Evolutionary conservation across 1,284 basidiomycete genomes (phyloP).

Genomic region (Ganoderma lucidum): DNA sequence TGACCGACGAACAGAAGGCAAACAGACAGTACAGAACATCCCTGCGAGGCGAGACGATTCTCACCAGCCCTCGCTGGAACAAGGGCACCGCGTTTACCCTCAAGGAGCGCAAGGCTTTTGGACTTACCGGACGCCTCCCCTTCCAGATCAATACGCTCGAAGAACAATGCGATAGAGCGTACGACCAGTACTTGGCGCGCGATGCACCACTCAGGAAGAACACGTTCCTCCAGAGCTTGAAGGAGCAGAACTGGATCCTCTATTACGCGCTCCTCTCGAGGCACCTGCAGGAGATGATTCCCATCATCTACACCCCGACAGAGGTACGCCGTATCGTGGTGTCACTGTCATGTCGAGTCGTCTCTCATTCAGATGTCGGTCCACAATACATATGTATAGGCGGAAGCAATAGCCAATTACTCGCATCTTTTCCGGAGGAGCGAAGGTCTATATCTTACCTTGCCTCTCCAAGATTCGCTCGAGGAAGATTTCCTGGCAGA

Average conservation of each 20-base stretch:
- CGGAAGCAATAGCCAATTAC: constrained; percentile 82
- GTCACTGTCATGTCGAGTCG: not conserved
- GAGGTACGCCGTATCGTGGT: constrained; percentile 49
- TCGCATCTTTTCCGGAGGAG: constrained; percentile 84
- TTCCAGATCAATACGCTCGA: constrained; percentile 79
- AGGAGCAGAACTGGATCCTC: constrained; percentile 79
- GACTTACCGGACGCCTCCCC: constrained; percentile 82
- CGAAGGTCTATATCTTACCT: constrained; percentile 74
- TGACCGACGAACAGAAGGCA: constrained; percentile 19
- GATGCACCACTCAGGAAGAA: constrained; percentile 69
- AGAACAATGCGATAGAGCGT: constrained; percentile 77
- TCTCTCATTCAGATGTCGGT: not conserved
- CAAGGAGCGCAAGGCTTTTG: constrained; percentile 73
- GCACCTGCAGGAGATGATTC: constrained; percentile 77
- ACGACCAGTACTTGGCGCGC: constrained; percentile 63
- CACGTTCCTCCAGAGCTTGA: constrained; percentile 74
- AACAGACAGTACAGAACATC: constrained; percentile 52
- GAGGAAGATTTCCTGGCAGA: constrained; percentile 78
- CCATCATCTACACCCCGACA: constrained; percentile 79
- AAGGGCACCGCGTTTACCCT: constrained; percentile 79
- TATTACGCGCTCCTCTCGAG: constrained; percentile 71
- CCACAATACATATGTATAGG: constrained; percentile 51
- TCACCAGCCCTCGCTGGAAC: constrained; percentile 74
- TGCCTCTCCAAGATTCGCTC: constrained; percentile 73
- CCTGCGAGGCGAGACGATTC: constrained; percentile 64